phyloP scores from a whole-genome alignment of 176 grass and related monocot species.

The Typha latifolia region DNA sequence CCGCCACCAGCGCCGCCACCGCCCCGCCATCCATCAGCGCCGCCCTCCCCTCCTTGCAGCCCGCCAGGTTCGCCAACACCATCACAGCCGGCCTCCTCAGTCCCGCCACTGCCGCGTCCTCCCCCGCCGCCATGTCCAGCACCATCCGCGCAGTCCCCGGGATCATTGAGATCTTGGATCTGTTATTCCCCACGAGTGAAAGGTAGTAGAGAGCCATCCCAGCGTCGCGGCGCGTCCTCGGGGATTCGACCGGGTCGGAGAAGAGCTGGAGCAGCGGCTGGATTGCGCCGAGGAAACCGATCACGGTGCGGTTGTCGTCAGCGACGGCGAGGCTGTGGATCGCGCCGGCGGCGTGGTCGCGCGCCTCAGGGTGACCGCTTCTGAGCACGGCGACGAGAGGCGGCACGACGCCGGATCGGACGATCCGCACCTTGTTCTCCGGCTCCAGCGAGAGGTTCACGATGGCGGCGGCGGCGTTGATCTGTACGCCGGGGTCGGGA shows the following conservation, averaged over 20 bases:
- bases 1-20: slow-evolving; percentile 22
- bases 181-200: slow-evolving; percentile 27
- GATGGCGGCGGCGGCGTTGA: slow-evolving; percentile 55
- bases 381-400: slow-evolving; percentile 60
- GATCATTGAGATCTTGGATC: slow-evolving; percentile 22
- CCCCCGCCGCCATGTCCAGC: slow-evolving; percentile 15
- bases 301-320: slow-evolving; percentile 77
- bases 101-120: neutral
- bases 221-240: slow-evolving; percentile 29
- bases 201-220: slow-evolving; percentile 46
- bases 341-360: slow-evolving; percentile 73
- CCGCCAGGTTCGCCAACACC: slow-evolving; percentile 27
- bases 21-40: slow-evolving; percentile 35
- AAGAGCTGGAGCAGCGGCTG: slow-evolving; percentile 66
- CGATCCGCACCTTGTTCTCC: slow-evolving; percentile 68
- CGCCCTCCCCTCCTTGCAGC: slow-evolving; percentile 30
- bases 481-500: slow-evolving; percentile 36
- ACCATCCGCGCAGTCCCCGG: slow-evolving; percentile 13
- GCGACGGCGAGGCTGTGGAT: slow-evolving; percentile 76
- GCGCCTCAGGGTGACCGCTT: slow-evolving; percentile 46
- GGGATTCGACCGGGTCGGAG: slow-evolving; percentile 20
- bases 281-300: slow-evolving; percentile 80
- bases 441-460: slow-evolving; percentile 79
- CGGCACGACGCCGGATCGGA: slow-evolving; percentile 66
- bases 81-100: slow-evolving; percentile 20